These are phyloP conservation scores for Lactarius pseudohatsudake DNA, from an alignment of 768 basidiomycete species.

Conservation along the genomic window DNA sequence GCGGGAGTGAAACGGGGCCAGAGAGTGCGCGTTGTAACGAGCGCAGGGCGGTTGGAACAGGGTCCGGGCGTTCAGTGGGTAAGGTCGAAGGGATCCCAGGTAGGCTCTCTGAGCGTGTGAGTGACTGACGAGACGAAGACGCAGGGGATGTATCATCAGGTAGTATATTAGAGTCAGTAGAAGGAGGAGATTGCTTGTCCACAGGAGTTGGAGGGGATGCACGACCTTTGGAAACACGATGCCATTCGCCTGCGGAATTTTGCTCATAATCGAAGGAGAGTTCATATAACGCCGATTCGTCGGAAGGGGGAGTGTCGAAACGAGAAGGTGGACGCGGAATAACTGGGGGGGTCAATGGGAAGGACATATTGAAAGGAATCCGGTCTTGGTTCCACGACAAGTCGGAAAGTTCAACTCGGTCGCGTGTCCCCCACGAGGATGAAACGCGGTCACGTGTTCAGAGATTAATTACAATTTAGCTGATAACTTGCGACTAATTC, in stretches of 20 bases:
- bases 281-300: conserved; percentile 61
- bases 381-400: background rate
- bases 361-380: background rate
- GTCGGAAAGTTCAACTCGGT: conserved; percentile 19
- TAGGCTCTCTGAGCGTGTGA: conserved; percentile 68
- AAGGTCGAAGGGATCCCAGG: conserved; percentile 44
- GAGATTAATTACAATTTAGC: conserved; percentile 31
- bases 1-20: conserved; percentile 42
- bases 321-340: conserved; percentile 27
- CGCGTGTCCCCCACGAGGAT: conserved; percentile 20
- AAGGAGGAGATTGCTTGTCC: conserved; percentile 34
- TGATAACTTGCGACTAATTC: conserved; percentile 38
- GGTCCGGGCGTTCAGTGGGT: conserved; percentile 30
- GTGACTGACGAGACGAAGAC: conserved; percentile 42
- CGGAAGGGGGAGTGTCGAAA: conserved; percentile 43
- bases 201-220: conserved; percentile 46
- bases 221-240: conserved; percentile 56
- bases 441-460: conserved; percentile 21
- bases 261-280: conserved; percentile 66
- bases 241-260: conserved; percentile 53
- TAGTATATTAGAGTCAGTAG: conserved; percentile 23
- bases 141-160: conserved; percentile 41
- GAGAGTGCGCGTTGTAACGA: conserved; percentile 70
- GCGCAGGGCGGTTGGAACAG: conserved; percentile 39
- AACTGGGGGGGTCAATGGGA: background rate